Conservation (phyloP, 208 protist species). For the Acanthamoeba lugdunensis region DNA sequence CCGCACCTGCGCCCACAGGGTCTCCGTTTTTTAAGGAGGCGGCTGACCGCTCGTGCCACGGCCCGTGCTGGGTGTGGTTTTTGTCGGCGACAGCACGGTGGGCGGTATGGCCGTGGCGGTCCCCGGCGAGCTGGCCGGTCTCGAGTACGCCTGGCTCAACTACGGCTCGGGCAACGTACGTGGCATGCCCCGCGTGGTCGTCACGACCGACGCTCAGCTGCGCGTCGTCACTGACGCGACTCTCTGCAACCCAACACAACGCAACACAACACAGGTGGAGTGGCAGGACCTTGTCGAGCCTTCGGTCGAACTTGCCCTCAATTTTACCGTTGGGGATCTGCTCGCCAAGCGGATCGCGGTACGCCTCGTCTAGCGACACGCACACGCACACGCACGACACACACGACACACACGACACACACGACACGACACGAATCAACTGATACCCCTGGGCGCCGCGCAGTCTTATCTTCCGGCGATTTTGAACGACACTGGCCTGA, state of each 20-base stretch:
- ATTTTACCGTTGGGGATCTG: slow-evolving; percentile 32
- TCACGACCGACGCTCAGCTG: background rate
- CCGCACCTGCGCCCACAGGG: background rate
- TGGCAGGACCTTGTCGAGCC: slow-evolving; percentile 70
- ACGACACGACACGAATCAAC: no score
- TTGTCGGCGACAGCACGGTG: background rate
- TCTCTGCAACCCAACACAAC: no score
- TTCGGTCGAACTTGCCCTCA: slow-evolving; percentile 35
- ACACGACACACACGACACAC: no score
- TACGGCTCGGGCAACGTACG: slow-evolving; percentile 58
- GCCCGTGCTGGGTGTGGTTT: no score
- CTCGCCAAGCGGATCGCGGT: slow-evolving; percentile 52
- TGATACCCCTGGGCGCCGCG: background rate
- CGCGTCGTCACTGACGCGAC: background rate
- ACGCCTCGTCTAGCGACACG: background rate
- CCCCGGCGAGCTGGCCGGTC: slow-evolving; percentile 71
- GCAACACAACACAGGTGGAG: background rate
- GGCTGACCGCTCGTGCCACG: no score
- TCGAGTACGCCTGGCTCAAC: slow-evolving; percentile 53
- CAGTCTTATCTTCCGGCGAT: background rate
- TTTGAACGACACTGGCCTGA: slow-evolving; percentile 32
- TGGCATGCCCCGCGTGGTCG: background rate
- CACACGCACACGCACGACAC: no score
- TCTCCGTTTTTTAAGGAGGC: background rate
- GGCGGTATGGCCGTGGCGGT: slow-evolving; percentile 75